Evolutionary conservation across 2,329 filamentous ascomycete genomes (phyloP).

Genomic region (Colletotrichum sp.): DNA sequence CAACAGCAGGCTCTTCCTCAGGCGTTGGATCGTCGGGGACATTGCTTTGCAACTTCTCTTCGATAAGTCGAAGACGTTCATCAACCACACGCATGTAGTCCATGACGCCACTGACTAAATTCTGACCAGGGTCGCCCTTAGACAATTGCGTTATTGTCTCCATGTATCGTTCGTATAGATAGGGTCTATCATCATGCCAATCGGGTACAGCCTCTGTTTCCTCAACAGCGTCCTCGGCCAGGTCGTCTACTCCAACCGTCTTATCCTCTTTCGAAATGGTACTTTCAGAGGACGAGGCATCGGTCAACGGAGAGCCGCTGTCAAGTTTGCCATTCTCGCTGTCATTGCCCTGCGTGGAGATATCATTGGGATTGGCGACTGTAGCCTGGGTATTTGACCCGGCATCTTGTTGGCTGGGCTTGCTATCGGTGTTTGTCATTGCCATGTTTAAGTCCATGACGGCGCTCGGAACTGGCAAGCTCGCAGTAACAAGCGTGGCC

Average conservation of each 20-base stretch:
- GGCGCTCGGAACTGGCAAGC: background rate
- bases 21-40: background rate
- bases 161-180: background rate
- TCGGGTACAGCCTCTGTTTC: background rate
- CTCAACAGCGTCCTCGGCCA: background rate
- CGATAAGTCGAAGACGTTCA: background rate
- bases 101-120: background rate
- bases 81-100: background rate
- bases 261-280: background rate
- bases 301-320: background rate
- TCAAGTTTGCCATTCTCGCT: background rate
- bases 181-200: background rate
- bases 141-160: background rate
- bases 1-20: background rate
- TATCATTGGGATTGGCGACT: background rate
- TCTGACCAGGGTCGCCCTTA: background rate
- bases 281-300: background rate
- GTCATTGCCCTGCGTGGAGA: background rate
- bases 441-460: background rate
- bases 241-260: background rate
- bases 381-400: background rate
- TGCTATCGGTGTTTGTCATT: background rate
- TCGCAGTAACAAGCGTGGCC: background rate
- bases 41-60: background rate
- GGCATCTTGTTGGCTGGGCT: background rate